These are phyloP conservation scores for Corymbia citriodora DNA, from an alignment of 441 rosid species.

Conservation along the genomic window DNA sequence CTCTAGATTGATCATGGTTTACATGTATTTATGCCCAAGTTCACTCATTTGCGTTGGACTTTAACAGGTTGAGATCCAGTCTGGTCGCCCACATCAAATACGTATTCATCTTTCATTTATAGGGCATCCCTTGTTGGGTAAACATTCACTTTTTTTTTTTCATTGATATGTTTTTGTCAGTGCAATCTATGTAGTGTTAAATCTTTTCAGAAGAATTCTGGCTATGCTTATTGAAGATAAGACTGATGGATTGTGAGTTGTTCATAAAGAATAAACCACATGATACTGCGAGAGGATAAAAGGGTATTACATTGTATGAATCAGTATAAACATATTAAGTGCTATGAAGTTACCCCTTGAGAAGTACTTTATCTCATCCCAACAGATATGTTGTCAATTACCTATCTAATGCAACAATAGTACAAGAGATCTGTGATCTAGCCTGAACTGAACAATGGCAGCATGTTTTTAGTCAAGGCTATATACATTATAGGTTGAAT, in stretches of 20 bases:
- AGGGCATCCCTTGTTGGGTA: constrained; percentile 87
- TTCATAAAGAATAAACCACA: background rate
- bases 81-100: constrained; percentile 95
- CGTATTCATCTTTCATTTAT: constrained; percentile 86
- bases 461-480: background rate
- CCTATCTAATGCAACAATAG: background rate
- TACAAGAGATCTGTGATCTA: background rate
- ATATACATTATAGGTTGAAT: background rate
- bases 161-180: background rate
- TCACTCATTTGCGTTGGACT: background rate
- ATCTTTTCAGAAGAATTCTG: background rate
- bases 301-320: background rate
- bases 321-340: background rate
- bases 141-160: background rate
- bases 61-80: constrained; percentile 76
- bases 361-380: background rate
- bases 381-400: background rate
- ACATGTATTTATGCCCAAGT: background rate
- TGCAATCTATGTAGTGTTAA: constrained; percentile 1
- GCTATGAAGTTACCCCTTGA: background rate
- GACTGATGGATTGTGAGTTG: background rate
- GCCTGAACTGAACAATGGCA: background rate
- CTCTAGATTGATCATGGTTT: background rate
- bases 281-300: background rate
- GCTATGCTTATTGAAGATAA: background rate